Percentiles rank a stretch among this genome's conserved stretches.
phyloP scores from a whole-genome alignment of 2,329 filamentous ascomycete genomes.

The Ascomycota sp. region DNA sequence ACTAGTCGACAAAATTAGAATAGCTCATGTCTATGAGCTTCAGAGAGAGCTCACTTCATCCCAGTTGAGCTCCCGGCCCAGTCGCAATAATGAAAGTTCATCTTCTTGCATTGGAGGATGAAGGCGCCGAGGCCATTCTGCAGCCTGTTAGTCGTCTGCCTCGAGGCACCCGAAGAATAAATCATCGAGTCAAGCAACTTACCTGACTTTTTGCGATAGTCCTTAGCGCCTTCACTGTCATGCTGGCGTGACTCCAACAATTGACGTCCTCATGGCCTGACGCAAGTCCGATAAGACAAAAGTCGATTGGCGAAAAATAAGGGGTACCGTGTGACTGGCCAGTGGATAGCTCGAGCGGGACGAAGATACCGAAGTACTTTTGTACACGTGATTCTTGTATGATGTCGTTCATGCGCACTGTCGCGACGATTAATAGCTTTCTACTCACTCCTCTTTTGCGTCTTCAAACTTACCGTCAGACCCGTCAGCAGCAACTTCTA shows the following conservation, averaged over 20 bases:
- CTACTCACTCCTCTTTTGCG: no score
- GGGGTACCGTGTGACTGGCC: no score
- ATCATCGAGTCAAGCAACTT: constrained; percentile 2
- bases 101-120: constrained; percentile 87
- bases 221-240: constrained; percentile 35
- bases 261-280: constrained; percentile 10
- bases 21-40: background rate
- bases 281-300: no score
- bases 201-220: constrained; percentile 33
- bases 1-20: constrained; percentile 20
- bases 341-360: no score
- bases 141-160: constrained; percentile 3
- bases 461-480: no score
- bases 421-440: no score
- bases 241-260: constrained; percentile 17
- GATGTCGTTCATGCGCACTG: no score
- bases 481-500: no score
- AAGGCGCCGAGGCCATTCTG: constrained; percentile 95
- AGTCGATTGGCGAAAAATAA: no score
- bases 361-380: no score
- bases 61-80: constrained; percentile 81
- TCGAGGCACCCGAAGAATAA: background rate
- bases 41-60: constrained; percentile 52
- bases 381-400: no score
- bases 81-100: constrained; percentile 96